Base-by-base conservation (phyloP, 495 filamentous ascomycete species). In the Baudoinia panamericana region DNA sequence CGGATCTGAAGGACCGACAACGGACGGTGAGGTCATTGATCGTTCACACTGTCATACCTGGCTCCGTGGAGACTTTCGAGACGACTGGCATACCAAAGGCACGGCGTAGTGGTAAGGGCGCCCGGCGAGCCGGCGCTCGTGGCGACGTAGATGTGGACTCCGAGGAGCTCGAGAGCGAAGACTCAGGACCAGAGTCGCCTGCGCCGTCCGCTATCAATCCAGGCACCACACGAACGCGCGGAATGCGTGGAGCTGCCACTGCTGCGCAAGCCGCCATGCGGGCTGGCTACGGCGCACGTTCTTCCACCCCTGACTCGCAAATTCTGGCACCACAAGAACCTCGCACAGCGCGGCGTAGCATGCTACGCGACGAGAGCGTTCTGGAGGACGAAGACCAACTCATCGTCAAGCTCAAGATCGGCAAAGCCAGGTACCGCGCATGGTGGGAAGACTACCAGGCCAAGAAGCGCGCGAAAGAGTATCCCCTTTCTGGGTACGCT, bases 1-100 rank as follows among this genome's bases (percentile, higher is more conserved):
- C 90, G 10, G 90, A 97, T 63, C 73, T 97, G 22, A 96, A 95
- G 56, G 92, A 97, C 52, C 73, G 88, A 26, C 85, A 84, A 56
- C 73, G 86, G 28, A 94, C 88, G 2, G 85, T 95, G 39, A 75
- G 90, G 11, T 93, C 85, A 0, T 66, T 92, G 47, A 71, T 96
- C 41, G 84, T 97, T 2, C 95, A 90, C 16, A 81, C 79, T 4
- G 82, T 90, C 20, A 69, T 97, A 28, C 90, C 90, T 1, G 88
- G 90, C 26, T 83, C 82, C 2, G 90, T 83, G 17, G 63, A 69
- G 21, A 70, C 73, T 5, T 62, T 94, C 22, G 90, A 96, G 46
- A 81, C 85, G 45, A 88, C 77, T 48, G 76, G 87, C 48, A 72
- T 93, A 0, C 90, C 77, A 60, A 94, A 94, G 60, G 68, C 73